A percentile compares a stretch with the other conserved stretches of the same genome.
phyloP scores from a whole-genome alignment of 805 yeast genomes.

The Zygosaccharomyces pseudorouxii region DNA sequence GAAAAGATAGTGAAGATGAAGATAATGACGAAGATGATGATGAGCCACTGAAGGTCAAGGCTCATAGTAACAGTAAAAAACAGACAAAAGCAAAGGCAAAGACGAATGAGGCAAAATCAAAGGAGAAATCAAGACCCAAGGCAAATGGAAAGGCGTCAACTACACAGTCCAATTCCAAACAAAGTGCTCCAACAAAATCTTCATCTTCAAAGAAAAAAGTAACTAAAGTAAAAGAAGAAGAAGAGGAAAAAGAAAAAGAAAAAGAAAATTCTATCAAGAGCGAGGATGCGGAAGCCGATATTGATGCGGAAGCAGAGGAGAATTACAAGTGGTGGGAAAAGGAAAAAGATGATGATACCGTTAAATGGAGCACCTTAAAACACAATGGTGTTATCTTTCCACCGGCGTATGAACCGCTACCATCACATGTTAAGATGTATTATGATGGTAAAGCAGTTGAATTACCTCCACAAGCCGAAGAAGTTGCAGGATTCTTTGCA shows the following conservation, averaged over 20 bases:
- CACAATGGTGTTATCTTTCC: constrained; percentile 94
- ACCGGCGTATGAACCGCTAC: constrained; percentile 84
- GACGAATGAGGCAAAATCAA: constrained; percentile 10
- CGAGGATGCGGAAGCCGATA: constrained; percentile 49
- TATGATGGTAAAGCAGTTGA: constrained; percentile 74
- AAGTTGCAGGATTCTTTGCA: constrained; percentile 92
- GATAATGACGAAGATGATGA: constrained; percentile 10
- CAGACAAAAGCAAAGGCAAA: constrained; percentile 1
- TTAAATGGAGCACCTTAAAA: constrained; percentile 80
- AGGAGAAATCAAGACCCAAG: constrained; percentile 3
- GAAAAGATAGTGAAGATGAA: constrained; percentile 12
- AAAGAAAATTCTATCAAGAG: constrained; percentile 40
- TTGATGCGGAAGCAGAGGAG: constrained; percentile 38
- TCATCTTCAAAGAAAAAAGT: constrained; percentile 9
- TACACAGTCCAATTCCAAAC: neutral
- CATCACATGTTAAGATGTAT: constrained; percentile 64
- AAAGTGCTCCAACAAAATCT: constrained; percentile 13
- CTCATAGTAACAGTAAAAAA: constrained; percentile 6
- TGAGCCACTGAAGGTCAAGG: constrained; percentile 7
- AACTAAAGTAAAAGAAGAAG: constrained; percentile 11
- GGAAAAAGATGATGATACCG: constrained; percentile 59
- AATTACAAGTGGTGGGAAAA: constrained; percentile 76
- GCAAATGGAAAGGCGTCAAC: constrained; percentile 5
- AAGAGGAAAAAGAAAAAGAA: constrained; percentile 10
- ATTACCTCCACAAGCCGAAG: constrained; percentile 81